Percentiles rank a stretch among this genome's conserved stretches.
phyloP scores from a whole-genome alignment of 345 rosid genomes.

The Moricandia arvensis region DNA sequence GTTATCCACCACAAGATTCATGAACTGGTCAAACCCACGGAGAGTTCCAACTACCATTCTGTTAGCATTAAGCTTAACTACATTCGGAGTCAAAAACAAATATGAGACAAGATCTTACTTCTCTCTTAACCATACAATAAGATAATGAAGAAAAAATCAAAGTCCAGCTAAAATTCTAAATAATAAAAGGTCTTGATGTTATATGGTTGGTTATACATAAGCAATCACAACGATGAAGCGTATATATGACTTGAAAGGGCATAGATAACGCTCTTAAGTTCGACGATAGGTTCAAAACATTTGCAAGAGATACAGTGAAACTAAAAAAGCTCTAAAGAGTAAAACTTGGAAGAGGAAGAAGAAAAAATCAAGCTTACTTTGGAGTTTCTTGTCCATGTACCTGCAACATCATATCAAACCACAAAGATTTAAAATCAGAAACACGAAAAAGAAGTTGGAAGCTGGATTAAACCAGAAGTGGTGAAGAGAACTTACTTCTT shows the following conservation, averaged over 20 bases:
- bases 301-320: not conserved
- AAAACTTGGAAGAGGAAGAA: not conserved
- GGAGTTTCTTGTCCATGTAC: slow-evolving; percentile 85
- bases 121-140: not conserved
- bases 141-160: too few species aligned
- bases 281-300: not conserved
- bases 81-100: slow-evolving; percentile 6
- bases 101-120: not conserved
- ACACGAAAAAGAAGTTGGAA: not conserved
- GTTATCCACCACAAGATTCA: slow-evolving; percentile 80
- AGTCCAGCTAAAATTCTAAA: not conserved
- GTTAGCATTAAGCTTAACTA: slow-evolving; percentile 82
- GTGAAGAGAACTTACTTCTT: slow-evolving; percentile 47
- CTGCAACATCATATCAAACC: slow-evolving; percentile 36
- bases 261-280: not conserved
- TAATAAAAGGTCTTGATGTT: not conserved
- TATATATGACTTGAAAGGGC: too few species aligned
- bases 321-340: not conserved
- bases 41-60: slow-evolving; percentile 78
- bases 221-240: too few species aligned
- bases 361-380: slow-evolving; percentile 44
- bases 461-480: not conserved
- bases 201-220: too few species aligned
- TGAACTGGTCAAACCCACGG: slow-evolving; percentile 82
- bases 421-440: not conserved